These are phyloP conservation scores for Vigna radiata DNA, from an alignment of 306 rosid genomes.

Conservation along the genomic window DNA sequence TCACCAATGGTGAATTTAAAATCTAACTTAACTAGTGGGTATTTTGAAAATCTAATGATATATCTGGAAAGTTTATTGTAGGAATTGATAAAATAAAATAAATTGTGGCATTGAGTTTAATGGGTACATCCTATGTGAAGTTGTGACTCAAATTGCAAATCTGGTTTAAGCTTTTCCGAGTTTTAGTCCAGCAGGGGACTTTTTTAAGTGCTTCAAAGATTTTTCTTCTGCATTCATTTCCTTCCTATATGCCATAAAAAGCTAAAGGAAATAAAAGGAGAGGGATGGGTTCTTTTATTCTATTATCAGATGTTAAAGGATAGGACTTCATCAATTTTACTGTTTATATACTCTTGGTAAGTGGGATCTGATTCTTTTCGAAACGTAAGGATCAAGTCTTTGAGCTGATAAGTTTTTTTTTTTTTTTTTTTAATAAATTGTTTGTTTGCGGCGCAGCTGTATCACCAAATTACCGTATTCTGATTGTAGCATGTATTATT, in stretches of 20 bases:
- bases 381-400: background rate
- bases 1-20: constrained; percentile 29
- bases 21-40: background rate
- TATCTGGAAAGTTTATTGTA: constrained; percentile 9
- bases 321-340: constrained; percentile 18
- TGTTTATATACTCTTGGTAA: background rate
- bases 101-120: background rate
- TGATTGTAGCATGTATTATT: constrained; percentile 41
- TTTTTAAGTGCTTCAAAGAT: background rate
- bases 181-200: background rate
- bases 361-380: background rate
- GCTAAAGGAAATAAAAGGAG: constrained; percentile 12
- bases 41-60: constrained; percentile 18
- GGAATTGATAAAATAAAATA: background rate
- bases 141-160: constrained; percentile 14
- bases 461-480: background rate
- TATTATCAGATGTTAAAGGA: constrained; percentile 17
- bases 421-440: background rate
- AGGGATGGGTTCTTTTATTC: background rate
- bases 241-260: background rate
- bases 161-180: background rate
- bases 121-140: background rate
- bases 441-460: background rate
- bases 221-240: constrained; percentile 5
- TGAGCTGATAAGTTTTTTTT: background rate